Percentiles rank a stretch among this genome's conserved stretches.
These are phyloP conservation scores for Nannochloropsis gaditana DNA, from an alignment of 108 stramenopile genomes.

Conservation along the genomic window DNA sequence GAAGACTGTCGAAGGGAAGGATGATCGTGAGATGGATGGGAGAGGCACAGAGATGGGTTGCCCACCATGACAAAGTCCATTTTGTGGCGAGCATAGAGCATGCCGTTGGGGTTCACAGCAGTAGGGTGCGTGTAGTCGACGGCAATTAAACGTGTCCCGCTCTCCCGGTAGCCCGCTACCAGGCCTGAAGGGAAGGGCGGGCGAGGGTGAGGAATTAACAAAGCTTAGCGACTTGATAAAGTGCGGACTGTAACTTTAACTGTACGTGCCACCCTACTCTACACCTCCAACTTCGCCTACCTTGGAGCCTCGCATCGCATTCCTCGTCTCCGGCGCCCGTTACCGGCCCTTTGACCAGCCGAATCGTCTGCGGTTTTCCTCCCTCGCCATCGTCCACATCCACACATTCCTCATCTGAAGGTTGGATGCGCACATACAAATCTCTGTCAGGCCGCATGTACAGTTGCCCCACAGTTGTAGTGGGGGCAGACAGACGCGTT, in stretches of 20 bases:
- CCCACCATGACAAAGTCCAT: conserved; percentile 47
- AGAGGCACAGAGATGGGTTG: neutral
- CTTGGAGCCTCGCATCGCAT: neutral
- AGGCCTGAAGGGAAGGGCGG: conserved; percentile 22
- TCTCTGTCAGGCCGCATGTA: conserved; percentile 3
- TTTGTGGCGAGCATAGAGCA: conserved; percentile 53
- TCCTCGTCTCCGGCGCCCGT: neutral
- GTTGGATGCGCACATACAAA: neutral
- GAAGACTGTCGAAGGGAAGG: neutral
- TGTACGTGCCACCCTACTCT: neutral
- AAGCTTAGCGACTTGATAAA: no score
- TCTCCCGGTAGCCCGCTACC: neutral
- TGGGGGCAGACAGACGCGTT: neutral
- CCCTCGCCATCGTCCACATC: conserved; percentile 4
- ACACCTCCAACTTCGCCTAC: neutral
- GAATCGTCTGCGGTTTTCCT: neutral
- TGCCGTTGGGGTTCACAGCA: conserved; percentile 86
- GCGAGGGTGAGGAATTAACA: no score
- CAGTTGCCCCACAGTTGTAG: conserved; percentile 21
- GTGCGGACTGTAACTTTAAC: neutral
- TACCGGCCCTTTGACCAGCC: neutral
- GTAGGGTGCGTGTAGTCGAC: conserved; percentile 96
- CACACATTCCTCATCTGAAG: neutral
- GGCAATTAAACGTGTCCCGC: conserved; percentile 53
- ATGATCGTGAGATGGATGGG: neutral